Percentiles rank a stretch among this genome's conserved stretches.
Evolutionary conservation across 768 basidiomycete genomes (phyloP).

Genomic region (Hygrophorus pudorinus): DNA sequence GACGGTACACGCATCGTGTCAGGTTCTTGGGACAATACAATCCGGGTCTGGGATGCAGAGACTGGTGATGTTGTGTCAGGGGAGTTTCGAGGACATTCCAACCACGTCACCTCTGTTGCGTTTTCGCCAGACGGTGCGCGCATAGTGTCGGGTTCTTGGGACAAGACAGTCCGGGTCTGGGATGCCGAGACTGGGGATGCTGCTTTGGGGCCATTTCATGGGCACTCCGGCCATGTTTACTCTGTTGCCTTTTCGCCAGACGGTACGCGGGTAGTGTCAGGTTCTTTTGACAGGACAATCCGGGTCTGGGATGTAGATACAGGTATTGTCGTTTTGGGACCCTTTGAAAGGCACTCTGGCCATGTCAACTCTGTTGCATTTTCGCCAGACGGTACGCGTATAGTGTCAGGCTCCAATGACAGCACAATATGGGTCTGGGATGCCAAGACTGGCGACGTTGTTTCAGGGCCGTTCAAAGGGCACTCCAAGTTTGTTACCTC

Average conservation of each 20-base stretch:
- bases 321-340: not conserved
- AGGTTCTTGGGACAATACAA: no score
- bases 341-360: not conserved
- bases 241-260: no score
- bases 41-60: no score
- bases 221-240: not conserved
- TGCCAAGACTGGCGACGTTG: not conserved
- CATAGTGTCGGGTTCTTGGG: no score
- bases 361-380: not conserved
- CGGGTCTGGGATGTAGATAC: conserved; percentile 4
- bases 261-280: no score
- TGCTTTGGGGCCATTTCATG: no score
- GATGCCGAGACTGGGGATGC: no score
- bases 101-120: not conserved
- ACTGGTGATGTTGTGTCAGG: not conserved
- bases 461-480: not conserved
- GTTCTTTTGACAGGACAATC: conserved; percentile 7
- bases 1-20: no score
- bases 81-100: no score
- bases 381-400: no score
- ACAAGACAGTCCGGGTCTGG: no score
- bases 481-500: not conserved
- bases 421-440: conserved; percentile 6
- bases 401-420: conserved; percentile 2
- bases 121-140: no score